A percentile compares a stretch with the other conserved stretches of the same genome.
Evolutionary conservation across 2,329 filamentous ascomycete genomes (phyloP).

Genomic region (Esteya vermicola): DNA sequence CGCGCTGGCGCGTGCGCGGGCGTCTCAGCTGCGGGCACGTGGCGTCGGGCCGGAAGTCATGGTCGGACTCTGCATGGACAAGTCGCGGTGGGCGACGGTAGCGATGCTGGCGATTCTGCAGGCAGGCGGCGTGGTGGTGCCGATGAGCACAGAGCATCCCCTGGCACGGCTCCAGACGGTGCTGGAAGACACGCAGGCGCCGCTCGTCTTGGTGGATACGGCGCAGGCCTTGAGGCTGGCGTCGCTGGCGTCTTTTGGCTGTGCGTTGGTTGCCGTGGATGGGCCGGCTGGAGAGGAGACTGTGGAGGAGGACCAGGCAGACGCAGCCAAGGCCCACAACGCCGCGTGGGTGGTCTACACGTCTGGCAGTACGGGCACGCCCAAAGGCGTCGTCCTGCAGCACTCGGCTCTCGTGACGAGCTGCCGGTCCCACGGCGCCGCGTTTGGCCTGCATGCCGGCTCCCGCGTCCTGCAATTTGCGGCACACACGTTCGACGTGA

Average conservation of each 20-base stretch:
- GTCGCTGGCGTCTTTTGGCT: too few species aligned
- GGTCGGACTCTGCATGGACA: constrained; percentile 55
- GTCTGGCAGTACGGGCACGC: constrained; percentile 39
- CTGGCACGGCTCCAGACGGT: constrained; percentile 11
- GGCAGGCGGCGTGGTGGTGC: constrained; percentile 33
- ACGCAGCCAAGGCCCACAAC: constrained; percentile 20
- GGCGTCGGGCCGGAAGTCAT: constrained; percentile 39
- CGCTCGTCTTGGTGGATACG: not conserved
- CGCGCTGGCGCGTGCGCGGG: constrained; percentile 20
- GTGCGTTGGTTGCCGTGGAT: too few species aligned
- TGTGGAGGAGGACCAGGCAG: too few species aligned
- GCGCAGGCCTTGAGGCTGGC: not conserved
- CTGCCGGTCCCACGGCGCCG: constrained; percentile 33
- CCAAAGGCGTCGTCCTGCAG: constrained; percentile 47
- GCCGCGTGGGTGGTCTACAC: constrained; percentile 49
- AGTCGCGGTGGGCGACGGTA: constrained; percentile 53
- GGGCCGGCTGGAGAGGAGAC: too few species aligned
- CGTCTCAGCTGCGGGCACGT: constrained; percentile 13
- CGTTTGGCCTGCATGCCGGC: constrained; percentile 30
- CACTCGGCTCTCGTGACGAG: constrained; percentile 43
- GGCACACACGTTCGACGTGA: constrained; percentile 40
- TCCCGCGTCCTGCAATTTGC: constrained; percentile 47
- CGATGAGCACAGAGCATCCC: constrained; percentile 31
- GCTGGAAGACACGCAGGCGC: not conserved
- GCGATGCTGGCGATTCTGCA: constrained; percentile 52